Percentiles rank a stretch among this genome's conserved stretches.
These are phyloP conservation scores for Penicillium paneum DNA, from an alignment of 2,329 filamentous ascomycete genomes.

Conservation along the genomic window DNA sequence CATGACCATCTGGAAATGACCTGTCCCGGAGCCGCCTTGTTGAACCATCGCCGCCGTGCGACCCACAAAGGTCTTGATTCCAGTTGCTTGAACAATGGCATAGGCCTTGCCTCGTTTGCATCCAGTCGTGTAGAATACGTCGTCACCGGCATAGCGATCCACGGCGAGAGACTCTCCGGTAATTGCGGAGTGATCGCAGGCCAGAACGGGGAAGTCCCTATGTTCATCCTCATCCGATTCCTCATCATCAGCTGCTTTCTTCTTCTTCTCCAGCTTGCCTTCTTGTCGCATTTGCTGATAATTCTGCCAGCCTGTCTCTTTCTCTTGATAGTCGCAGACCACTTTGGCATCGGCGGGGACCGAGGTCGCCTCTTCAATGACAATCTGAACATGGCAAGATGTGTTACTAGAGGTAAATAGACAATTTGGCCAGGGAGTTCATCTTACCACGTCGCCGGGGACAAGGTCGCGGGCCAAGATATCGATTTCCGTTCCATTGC, in stretches of 20 bases:
- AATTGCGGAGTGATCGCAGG: conserved; percentile 75
- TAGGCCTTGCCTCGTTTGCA: conserved; percentile 78
- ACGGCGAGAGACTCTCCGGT: conserved; percentile 76
- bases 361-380: conserved; percentile 52
- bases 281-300: too few species aligned
- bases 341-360: too few species aligned
- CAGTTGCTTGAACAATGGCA: conserved; percentile 64
- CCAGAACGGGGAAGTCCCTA: conserved; percentile 59
- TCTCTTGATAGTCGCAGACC: too few species aligned
- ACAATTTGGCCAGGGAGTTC: too few species aligned
- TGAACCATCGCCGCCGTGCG: conserved; percentile 70
- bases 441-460: conserved; percentile 68
- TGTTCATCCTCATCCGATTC: conserved; percentile 13
- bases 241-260: conserved; percentile 1
- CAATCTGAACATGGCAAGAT: conserved; percentile 47
- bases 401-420: background rate
- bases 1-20: conserved; percentile 80
- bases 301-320: too few species aligned
- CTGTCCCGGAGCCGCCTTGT: conserved; percentile 58
- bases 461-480: conserved; percentile 68
- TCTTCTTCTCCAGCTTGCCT: background rate
- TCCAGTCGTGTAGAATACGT: conserved; percentile 73
- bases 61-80: conserved; percentile 72
- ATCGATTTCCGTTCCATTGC: conserved; percentile 64
- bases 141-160: conserved; percentile 63